Evolutionary conservation across 495 filamentous ascomycete species (phyloP).

Genomic region (Hypoxylon subgilvum): DNA sequence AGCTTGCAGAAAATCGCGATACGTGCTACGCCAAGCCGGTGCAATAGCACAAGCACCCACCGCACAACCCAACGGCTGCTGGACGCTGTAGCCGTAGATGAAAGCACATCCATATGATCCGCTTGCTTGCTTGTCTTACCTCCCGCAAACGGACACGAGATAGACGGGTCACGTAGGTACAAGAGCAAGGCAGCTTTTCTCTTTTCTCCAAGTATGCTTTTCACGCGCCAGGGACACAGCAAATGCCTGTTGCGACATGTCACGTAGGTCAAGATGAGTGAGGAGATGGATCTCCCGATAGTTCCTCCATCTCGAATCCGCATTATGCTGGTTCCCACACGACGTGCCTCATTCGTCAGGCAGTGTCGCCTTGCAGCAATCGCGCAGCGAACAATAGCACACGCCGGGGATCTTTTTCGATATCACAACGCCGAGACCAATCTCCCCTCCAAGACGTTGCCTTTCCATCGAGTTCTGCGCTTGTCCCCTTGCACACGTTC

Average conservation of each 20-base stretch:
- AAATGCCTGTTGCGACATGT: slow-evolving; percentile 32
- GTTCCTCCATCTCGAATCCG: slow-evolving; percentile 32
- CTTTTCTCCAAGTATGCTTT: slow-evolving; percentile 14
- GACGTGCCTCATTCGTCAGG: slow-evolving; percentile 34
- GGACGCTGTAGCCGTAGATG: slow-evolving; percentile 11
- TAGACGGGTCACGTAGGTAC: slow-evolving; percentile 12
- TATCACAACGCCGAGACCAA: slow-evolving; percentile 31
- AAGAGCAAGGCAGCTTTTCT: background rate
- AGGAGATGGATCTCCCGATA: slow-evolving; percentile 41
- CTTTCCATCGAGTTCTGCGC: slow-evolving; percentile 3
- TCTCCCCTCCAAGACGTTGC: slow-evolving; percentile 9
- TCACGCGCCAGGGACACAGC: slow-evolving; percentile 13
- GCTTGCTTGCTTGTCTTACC: slow-evolving; percentile 31
- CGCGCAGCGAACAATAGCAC: slow-evolving; percentile 28
- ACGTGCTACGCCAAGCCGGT: slow-evolving; percentile 38
- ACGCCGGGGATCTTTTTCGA: slow-evolving; percentile 23
- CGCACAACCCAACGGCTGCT: slow-evolving; percentile 22
- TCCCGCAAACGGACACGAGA: slow-evolving; percentile 33
- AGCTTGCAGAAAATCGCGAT: slow-evolving; percentile 35
- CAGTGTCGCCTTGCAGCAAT: slow-evolving; percentile 26
- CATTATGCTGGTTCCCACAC: slow-evolving; percentile 36
- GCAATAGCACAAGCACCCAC: slow-evolving; percentile 26
- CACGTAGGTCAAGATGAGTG: slow-evolving; percentile 39
- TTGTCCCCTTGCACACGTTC: background rate
- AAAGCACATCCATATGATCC: slow-evolving; percentile 21